Evolutionary conservation across 1,284 basidiomycete species (phyloP).

Genomic region (Ceratobasidium sp.): DNA sequence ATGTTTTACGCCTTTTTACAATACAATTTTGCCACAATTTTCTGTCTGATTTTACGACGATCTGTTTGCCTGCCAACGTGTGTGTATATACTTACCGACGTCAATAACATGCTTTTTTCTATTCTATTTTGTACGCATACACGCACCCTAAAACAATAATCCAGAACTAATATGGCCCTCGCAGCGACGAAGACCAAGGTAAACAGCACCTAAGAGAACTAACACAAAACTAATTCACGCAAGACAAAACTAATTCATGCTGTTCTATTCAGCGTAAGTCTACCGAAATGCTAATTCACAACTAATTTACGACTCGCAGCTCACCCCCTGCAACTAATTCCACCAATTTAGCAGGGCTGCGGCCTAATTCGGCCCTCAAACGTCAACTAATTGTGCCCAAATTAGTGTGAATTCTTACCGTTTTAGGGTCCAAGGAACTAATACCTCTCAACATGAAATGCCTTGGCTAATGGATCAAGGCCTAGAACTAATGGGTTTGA

Average conservation of each 20-base stretch:
- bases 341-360: not conserved
- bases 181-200: not conserved
- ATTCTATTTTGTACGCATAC: slow-evolving; percentile 1
- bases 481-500: slow-evolving; percentile 9
- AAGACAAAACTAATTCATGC: not conserved
- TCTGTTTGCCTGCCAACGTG: too few species aligned
- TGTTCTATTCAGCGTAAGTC: not conserved
- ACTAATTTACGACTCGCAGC: not conserved
- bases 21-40: too few species aligned
- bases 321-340: slow-evolving; percentile 5
- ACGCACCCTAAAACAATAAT: not conserved
- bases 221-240: not conserved
- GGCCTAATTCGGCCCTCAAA: not conserved
- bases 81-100: too few species aligned
- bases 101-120: too few species aligned
- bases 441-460: slow-evolving; percentile 1
- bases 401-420: not conserved
- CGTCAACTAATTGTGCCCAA: slow-evolving; percentile 2
- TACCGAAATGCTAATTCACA: not conserved
- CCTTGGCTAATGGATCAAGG: slow-evolving; percentile 10
- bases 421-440: slow-evolving; percentile 9
- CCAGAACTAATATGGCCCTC: not conserved
- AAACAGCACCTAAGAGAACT: not conserved
- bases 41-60: too few species aligned
- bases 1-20: too few species aligned